Evolutionary conservation across 1,284 basidiomycete species (phyloP).

Genomic region (Apiotrichum laibachii): DNA sequence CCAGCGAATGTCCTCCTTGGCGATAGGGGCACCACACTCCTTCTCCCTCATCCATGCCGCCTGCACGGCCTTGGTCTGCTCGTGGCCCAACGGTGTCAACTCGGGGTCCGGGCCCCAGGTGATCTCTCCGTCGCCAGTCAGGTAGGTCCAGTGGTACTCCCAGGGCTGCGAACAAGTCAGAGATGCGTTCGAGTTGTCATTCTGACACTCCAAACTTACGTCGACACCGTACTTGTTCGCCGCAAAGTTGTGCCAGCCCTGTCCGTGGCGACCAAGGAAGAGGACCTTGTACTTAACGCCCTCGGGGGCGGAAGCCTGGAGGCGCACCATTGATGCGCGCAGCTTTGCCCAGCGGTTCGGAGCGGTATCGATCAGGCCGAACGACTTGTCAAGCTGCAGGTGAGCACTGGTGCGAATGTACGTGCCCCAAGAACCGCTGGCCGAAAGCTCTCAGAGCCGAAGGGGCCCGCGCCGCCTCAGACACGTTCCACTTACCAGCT

Average conservation of each 20-base stretch:
- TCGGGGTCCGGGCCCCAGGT: conserved; percentile 79
- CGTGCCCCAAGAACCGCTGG: too few species aligned
- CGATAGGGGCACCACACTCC: conserved; percentile 59
- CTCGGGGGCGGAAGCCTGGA: conserved; percentile 36
- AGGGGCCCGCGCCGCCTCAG: not conserved
- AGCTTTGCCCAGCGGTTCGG: conserved; percentile 46
- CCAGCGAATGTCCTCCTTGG: conserved; percentile 53
- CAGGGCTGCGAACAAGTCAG: conserved; percentile 38
- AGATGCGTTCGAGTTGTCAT: not conserved
- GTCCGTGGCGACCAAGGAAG: conserved; percentile 49
- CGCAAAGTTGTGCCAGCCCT: conserved; percentile 56
- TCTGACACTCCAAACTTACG: conserved; percentile 45
- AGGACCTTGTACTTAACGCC: conserved; percentile 49
- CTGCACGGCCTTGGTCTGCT: conserved; percentile 61
- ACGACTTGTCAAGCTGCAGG: conserved; percentile 35
- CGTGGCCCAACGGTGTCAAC: conserved; percentile 64
- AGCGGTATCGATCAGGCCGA: conserved; percentile 43
- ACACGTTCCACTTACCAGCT: conserved; percentile 32
- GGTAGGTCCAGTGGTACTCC: conserved; percentile 63
- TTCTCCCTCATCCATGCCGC: conserved; percentile 63
- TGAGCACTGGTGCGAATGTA: not conserved
- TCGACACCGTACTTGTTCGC: conserved; percentile 66
- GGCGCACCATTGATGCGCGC: conserved; percentile 27
- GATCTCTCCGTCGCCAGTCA: conserved; percentile 67
- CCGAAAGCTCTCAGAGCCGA: too few species aligned